A percentile compares a stretch with the other conserved stretches of the same genome.
These are phyloP conservation scores for Pinus albicaulis DNA, from an alignment of 75 land plant genomes.

Conservation along the genomic window DNA sequence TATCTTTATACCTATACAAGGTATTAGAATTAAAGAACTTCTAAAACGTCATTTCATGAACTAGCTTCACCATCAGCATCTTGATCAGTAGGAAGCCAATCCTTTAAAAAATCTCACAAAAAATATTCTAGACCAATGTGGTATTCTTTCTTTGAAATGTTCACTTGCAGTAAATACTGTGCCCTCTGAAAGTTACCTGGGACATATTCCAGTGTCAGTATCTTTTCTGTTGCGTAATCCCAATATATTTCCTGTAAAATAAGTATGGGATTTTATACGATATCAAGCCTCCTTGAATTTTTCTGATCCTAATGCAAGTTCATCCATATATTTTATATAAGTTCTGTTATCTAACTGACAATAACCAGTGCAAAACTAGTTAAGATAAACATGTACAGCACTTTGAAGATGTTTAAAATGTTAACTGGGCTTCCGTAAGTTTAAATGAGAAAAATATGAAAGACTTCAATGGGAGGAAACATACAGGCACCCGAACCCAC, in stretches of 20 bases:
- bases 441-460: not conserved
- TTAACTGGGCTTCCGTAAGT: not conserved
- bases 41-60: not conserved
- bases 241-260: constrained; percentile 69
- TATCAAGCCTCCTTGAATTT: not conserved
- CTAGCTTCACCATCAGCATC: not conserved
- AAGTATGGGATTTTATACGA: not conserved
- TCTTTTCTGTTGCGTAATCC: constrained; percentile 88
- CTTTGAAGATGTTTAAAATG: not conserved
- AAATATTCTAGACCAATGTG: not conserved
- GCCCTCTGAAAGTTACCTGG: constrained; percentile 51
- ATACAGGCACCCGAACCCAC: constrained; percentile 98
- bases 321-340: not conserved
- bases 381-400: not conserved
- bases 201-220: constrained; percentile 90
- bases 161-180: constrained; percentile 1
- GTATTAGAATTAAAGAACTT: not conserved
- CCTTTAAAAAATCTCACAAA: not conserved
- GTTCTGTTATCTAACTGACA: not conserved
- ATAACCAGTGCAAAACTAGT: too few species aligned
- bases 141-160: not conserved
- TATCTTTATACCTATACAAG: constrained; percentile 76
- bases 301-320: not conserved
- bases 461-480: constrained; percentile 24
- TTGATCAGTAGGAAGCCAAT: not conserved